phyloP scores from a whole-genome alignment of 2,329 filamentous ascomycete species.

The Zasmidium cellare region DNA sequence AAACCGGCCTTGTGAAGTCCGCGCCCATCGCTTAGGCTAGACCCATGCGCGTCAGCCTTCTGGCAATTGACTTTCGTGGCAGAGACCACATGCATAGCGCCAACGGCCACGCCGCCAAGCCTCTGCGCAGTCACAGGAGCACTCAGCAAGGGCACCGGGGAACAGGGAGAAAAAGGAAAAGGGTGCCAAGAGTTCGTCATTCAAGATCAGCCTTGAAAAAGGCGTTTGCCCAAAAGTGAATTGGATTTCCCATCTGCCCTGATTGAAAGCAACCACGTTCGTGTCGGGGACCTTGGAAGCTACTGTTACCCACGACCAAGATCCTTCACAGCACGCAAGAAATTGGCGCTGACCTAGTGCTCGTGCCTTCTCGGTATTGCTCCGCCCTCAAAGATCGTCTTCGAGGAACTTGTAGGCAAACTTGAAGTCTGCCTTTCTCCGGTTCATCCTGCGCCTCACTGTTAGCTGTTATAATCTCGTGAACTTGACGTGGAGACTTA shows the following conservation, averaged over 20 bases:
- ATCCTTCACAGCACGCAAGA: neutral
- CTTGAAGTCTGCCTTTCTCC: constrained; percentile 95
- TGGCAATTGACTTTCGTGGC: neutral
- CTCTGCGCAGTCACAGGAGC: neutral
- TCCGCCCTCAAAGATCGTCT: constrained; percentile 57
- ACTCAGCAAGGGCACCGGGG: neutral
- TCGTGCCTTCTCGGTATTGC: no score
- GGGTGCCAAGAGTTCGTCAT: neutral
- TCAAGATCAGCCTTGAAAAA: neutral
- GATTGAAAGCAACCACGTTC: neutral
- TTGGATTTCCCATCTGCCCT: neutral
- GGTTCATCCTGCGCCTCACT: constrained; percentile 78
- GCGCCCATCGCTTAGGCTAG: neutral
- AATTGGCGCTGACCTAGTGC: no score
- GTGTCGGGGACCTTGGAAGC: constrained; percentile 9
- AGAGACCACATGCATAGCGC: neutral
- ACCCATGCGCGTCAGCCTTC: neutral
- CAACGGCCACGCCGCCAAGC: neutral
- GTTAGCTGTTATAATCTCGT: constrained; percentile 11
- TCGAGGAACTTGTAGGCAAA: constrained; percentile 98
- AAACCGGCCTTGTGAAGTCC: neutral
- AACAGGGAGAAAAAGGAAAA: neutral
- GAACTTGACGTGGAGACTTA: constrained; percentile 50
- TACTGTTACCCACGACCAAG: constrained; percentile 22
- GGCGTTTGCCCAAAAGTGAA: neutral